Conservation (phyloP, 2,329 filamentous ascomycete species). For the Cylindrodendrum hubeiense region DNA sequence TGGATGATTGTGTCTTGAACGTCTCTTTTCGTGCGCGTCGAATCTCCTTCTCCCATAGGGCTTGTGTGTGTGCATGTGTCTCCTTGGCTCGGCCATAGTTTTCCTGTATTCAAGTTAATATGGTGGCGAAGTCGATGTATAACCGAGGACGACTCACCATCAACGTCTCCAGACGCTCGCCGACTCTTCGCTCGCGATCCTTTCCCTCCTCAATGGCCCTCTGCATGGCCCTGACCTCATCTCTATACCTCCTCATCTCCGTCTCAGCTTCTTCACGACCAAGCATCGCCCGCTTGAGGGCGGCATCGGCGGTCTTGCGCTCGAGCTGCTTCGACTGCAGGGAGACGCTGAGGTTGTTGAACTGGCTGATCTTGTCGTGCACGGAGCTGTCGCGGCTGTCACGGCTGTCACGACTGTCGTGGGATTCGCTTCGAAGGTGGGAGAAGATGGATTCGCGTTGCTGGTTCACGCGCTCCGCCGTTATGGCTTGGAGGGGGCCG, state of each 20-base stretch:
- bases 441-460: constrained; percentile 53
- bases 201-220: constrained; percentile 74
- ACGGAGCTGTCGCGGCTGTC: constrained; percentile 74
- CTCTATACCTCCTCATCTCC: constrained; percentile 73
- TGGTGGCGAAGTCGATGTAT: not conserved
- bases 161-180: constrained; percentile 75
- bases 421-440: constrained; percentile 53
- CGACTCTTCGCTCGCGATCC: constrained; percentile 74
- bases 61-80: constrained; percentile 74
- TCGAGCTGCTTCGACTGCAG: constrained; percentile 71
- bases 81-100: constrained; percentile 79
- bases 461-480: constrained; percentile 74
- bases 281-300: constrained; percentile 74
- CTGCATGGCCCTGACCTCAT: constrained; percentile 68
- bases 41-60: constrained; percentile 81
- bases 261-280: constrained; percentile 79
- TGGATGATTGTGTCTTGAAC: constrained; percentile 78
- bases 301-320: constrained; percentile 74
- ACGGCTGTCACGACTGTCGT: too few species aligned
- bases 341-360: constrained; percentile 76
- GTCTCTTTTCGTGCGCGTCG: constrained; percentile 77
- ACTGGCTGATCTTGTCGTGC: constrained; percentile 77
- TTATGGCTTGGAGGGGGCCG: constrained; percentile 70
- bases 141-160: constrained; percentile 65
- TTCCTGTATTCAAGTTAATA: constrained; percentile 63